Conservation (phyloP, 306 rosid genomes). For the Ormosia semicastrata region DNA sequence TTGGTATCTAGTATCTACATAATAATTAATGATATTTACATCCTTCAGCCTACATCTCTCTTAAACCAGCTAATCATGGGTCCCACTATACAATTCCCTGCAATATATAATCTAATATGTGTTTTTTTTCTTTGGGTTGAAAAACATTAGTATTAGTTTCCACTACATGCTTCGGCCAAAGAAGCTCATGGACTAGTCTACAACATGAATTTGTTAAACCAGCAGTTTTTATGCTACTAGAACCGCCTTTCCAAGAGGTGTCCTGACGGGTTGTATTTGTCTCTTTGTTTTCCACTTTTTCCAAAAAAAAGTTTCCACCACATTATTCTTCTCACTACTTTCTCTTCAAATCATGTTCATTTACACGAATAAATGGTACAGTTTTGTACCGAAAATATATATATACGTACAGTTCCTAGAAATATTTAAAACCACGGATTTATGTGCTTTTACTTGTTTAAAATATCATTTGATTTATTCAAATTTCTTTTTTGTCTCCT, state of each 20-base stretch:
- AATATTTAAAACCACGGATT: background rate
- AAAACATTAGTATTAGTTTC: conserved; percentile 1
- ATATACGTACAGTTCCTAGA: background rate
- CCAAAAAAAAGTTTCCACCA: background rate
- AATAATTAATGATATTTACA: background rate
- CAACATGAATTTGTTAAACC: background rate
- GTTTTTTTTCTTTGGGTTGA: background rate
- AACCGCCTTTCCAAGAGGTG: background rate
- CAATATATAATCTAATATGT: background rate
- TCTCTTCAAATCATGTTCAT: background rate
- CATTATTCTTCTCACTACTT: background rate
- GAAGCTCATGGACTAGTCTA: background rate
- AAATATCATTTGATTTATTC: background rate
- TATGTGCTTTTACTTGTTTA: background rate
- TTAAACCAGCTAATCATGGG: conserved; percentile 7
- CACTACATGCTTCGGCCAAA: conserved; percentile 3
- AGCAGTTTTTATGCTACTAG: background rate
- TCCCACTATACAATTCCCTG: background rate
- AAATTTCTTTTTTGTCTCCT: background rate
- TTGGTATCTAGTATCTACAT: conserved; percentile 3
- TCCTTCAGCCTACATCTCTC: conserved; percentile 13
- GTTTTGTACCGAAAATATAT: background rate
- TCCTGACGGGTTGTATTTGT: conserved; percentile 6
- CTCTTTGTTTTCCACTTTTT: background rate
- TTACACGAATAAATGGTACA: background rate